Percentiles rank a stretch among this genome's conserved stretches.
phyloP scores from a whole-genome alignment of 2,329 filamentous ascomycete genomes.

The Monosporascus sp. region DNA sequence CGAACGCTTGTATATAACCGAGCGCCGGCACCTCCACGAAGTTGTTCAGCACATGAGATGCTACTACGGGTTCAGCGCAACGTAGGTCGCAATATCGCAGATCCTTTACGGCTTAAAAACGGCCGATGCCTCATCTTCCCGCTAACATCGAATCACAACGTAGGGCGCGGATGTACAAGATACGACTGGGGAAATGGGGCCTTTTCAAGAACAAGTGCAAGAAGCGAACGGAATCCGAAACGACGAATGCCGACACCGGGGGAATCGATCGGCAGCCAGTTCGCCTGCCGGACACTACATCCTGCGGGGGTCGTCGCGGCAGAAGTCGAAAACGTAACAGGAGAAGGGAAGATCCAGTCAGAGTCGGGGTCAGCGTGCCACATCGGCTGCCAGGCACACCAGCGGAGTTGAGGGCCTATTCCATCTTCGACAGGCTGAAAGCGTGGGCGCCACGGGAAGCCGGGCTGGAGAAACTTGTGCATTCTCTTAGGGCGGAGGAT shows the following conservation, averaged over 20 bases:
- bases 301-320: neutral
- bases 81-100: neutral
- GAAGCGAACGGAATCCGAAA: neutral
- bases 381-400: neutral
- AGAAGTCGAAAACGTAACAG: neutral
- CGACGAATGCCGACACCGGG: neutral
- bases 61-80: conserved; percentile 4
- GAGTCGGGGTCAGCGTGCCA: neutral
- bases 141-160: neutral
- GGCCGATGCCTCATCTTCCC: no score
- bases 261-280: no score
- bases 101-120: no score
- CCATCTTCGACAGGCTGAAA: neutral
- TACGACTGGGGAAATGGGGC: conserved; percentile 4
- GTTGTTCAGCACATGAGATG: conserved; percentile 3
- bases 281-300: no score
- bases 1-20: conserved; percentile 1
- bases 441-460: neutral
- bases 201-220: conserved; percentile 4
- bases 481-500: neutral
- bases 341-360: neutral
- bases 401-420: neutral
- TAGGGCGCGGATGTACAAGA: conserved; percentile 3
- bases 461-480: neutral
- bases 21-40: conserved; percentile 3